phyloP scores from a whole-genome alignment of 192 early-diverging fungal genomes.

The Coemansia sp. region DNA sequence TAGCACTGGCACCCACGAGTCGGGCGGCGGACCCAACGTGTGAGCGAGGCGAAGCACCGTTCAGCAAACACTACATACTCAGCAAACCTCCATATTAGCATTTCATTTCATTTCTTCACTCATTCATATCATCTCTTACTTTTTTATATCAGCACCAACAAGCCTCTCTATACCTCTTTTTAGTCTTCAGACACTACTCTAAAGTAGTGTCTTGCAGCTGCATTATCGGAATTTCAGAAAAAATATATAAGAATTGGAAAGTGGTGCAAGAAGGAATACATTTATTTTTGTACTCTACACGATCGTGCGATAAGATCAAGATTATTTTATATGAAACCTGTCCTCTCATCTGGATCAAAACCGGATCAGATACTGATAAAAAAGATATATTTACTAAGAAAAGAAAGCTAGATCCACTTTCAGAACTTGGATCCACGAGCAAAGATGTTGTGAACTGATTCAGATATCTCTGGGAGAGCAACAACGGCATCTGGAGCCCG shows the following conservation, averaged over 20 bases:
- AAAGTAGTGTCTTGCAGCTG: no score
- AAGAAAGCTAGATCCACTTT: neutral
- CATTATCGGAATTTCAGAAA: neutral
- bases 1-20: neutral
- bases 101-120: neutral
- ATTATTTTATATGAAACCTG: neutral
- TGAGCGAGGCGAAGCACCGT: neutral
- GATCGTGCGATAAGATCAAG: neutral
- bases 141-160: neutral
- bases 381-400: neutral
- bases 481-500: neutral
- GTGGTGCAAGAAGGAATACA: neutral
- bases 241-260: neutral
- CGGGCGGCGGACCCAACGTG: neutral
- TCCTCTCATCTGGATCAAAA: neutral
- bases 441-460: conserved; percentile 46
- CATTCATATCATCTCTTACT: neutral
- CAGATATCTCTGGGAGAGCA: conserved; percentile 38
- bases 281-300: neutral
- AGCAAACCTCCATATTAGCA: neutral
- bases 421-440: conserved; percentile 24
- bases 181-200: neutral
- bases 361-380: neutral
- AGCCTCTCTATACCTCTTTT: neutral
- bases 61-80: neutral